Evolutionary conservation across 202 grass and related monocot genomes (phyloP), one percentile per base, ranked within the genome.

Genomic region (Elaeis oleifera): DNA sequence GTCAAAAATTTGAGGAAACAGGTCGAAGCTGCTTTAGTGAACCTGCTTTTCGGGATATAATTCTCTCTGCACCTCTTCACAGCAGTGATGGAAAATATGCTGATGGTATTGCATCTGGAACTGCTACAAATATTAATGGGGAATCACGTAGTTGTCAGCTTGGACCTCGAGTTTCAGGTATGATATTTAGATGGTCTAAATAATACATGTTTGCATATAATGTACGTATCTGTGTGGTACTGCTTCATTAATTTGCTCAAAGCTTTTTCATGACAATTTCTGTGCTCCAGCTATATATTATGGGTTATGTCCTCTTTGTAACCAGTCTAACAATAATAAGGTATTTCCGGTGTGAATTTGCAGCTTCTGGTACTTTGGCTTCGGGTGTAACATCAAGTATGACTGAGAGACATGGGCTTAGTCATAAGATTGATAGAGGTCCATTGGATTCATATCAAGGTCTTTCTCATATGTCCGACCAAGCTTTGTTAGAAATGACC

Each of bases 1-100:
- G 78, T 59, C 78, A 75, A 15, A 80, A 76, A 62, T 95, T 87
- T 59, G 83, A 90, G 78, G 78, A 83, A 83, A 83, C 73, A 18
- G 83, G 83, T 58, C 85, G 50, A 58, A 95, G 90, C 71, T 90
- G 90, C 65, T 95, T 87, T 61, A 81, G 72, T 22, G 86, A 95
- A 27, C 78, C 80, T 68, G 56, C 78, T 56, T 73, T 90, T 31
- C 68, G 65, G 74, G 74, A 85, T 74, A 50, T 44, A 44, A 44
- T 76, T 18, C 61, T 90, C 32, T 80, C 79, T 62, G 58, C 69
- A 13, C 64, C 82, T 24, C 72, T 84, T 51, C 74, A 72, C 49
- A 69, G 52, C 67, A 74, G 53, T 1, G 49, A 76, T 57, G 18
- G 61, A 53, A 90, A 77, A 51, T 53, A 63, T 25, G 53, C 56